Evolutionary conservation across 805 yeast species (phyloP), one percentile per base, ranked within the genome.

Genomic region (Spathaspora girioi): DNA sequence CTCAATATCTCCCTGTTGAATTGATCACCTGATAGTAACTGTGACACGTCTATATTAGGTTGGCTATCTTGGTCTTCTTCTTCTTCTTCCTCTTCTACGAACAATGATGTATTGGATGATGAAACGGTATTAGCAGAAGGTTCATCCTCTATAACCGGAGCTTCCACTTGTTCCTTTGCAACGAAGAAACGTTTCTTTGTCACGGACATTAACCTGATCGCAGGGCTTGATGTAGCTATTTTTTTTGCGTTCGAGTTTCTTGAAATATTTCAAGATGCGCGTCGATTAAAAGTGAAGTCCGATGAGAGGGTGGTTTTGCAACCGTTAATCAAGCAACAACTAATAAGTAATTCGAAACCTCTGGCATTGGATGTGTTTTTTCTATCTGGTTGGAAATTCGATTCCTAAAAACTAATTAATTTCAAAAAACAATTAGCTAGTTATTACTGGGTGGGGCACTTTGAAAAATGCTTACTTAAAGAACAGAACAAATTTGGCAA

Each of bases 1-100:
- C 56, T 19, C 1, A 40, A 29, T 1, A 62, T 18, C 42, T 61
- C 38, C 14, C 10, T 20, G 15, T 38, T 18, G 18, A 47, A 47
- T 47, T 18, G 27, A 5, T 23, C 20, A 15, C 3, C 5, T 11
- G 49, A 27, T 38, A 47, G 40, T 35, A 35, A n/a, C 14, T 27
- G 14, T 14, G 47, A 15, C n/a, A n/a, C 40, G 14, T 35, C 29
- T n/a, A 8, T 12, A 29, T 23, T 23, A 23, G 46, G 10, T 44
- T 38, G 43, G 18, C 11, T 31, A 5, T 31, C 32, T n/a, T 11
- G 7, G 18, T 47, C 32, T 5, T 23, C 45, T 14, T 38, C 45
- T 10, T 19, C 48, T 12, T 49, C 52, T 10, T 48, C 47, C 20
- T 54, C 55, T 10, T 19, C 47, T 14, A 54, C 50, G 40, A 54